phyloP scores from a whole-genome alignment of 2,329 filamentous ascomycete genomes.

The Botrytis cinerea region DNA sequence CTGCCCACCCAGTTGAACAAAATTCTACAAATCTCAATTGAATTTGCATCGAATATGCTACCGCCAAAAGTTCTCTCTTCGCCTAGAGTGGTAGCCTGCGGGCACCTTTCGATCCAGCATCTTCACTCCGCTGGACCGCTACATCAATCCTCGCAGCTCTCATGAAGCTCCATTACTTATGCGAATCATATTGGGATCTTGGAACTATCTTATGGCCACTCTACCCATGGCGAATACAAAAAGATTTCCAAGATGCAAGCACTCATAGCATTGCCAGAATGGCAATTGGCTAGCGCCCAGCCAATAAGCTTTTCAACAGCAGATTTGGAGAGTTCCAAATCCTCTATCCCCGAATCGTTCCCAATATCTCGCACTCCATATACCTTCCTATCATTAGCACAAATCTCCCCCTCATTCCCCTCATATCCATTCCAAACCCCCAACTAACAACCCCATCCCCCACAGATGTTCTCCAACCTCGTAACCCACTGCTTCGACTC shows the following conservation, averaged over 20 bases:
- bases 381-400: neutral
- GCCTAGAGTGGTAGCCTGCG: neutral
- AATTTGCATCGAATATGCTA: neutral
- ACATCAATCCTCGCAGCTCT: neutral
- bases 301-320: no score
- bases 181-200: neutral
- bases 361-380: neutral
- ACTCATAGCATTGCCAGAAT: neutral
- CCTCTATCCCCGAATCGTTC: neutral
- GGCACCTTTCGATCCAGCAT: neutral
- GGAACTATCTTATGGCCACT: neutral
- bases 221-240: neutral
- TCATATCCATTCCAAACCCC: neutral
- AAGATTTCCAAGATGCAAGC: no score
- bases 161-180: neutral
- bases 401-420: neutral
- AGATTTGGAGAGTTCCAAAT: neutral
- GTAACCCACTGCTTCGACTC: slow-evolving; percentile 92
- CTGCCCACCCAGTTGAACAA: neutral
- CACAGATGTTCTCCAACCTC: slow-evolving; percentile 63
- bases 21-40: neutral
- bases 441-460: neutral
- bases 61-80: neutral
- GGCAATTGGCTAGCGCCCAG: neutral
- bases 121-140: neutral